Evolutionary conservation across 768 basidiomycete genomes (phyloP).

Genomic region (Suillus spraguei): DNA sequence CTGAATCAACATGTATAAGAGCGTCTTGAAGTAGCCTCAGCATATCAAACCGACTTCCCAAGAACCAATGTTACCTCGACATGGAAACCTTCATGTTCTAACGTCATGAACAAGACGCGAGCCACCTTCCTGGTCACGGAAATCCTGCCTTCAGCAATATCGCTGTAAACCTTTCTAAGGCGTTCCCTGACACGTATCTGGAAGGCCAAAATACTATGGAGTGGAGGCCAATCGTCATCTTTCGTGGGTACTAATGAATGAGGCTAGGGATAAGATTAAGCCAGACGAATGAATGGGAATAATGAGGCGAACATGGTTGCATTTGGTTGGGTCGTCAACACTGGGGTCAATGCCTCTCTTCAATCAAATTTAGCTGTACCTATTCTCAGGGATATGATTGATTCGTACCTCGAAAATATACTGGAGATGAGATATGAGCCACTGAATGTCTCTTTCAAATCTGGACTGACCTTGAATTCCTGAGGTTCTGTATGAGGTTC

Average conservation of each 20-base stretch:
- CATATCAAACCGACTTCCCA: conserved; percentile 3
- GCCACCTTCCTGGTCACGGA: conserved; percentile 65
- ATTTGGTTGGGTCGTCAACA: conserved; percentile 85
- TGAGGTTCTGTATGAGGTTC: conserved; percentile 87
- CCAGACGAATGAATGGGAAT: background rate
- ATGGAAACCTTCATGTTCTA: conserved; percentile 90
- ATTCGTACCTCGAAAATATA: conserved; percentile 65
- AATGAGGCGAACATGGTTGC: conserved; percentile 61
- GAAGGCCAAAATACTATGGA: conserved; percentile 73
- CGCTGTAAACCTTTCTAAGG: conserved; percentile 70
- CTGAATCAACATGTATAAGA: conserved; percentile 94
- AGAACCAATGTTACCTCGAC: conserved; percentile 54
- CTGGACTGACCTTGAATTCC: conserved; percentile 61
- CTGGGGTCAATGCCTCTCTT: conserved; percentile 95
- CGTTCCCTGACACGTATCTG: conserved; percentile 77
- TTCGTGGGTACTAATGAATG: conserved; percentile 86
- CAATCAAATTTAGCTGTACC: conserved; percentile 16
- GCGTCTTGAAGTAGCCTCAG: conserved; percentile 48
- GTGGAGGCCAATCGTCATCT: conserved; percentile 86
- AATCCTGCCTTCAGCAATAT: conserved; percentile 54
- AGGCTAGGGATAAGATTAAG: conserved; percentile 46
- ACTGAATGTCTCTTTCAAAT: conserved; percentile 9
- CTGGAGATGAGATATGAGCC: conserved; percentile 36
- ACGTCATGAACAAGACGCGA: conserved; percentile 87
- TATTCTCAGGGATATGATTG: background rate